Conservation (phyloP, 2,329 filamentous ascomycete species). For the Aureobasidium vineae region DNA sequence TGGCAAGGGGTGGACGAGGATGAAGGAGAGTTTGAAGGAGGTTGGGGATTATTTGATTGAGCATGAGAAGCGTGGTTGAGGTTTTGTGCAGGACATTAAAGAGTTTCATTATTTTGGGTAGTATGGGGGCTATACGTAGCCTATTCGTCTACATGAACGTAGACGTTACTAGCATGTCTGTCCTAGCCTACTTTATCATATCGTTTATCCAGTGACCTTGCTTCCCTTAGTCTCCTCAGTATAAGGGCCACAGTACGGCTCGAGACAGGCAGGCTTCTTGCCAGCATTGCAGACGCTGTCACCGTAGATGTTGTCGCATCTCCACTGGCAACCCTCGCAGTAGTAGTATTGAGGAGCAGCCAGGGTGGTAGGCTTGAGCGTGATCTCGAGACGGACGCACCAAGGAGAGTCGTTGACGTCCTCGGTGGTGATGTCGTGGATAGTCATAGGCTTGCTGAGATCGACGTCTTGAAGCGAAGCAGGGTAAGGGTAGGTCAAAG, state of each 20-base stretch:
- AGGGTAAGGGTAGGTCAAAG: not conserved
- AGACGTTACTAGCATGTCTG: not conserved
- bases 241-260: constrained; percentile 9
- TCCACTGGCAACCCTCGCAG: constrained; percentile 1
- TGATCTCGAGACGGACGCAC: constrained; percentile 14
- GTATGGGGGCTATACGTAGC: not conserved
- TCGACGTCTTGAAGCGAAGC: not conserved
- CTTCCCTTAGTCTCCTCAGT: not conserved
- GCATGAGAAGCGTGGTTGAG: constrained; percentile 5
- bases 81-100: not conserved
- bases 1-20: constrained; percentile 34
- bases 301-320: constrained; percentile 16
- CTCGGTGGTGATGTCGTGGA: not conserved
- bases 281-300: not conserved
- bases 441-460: not conserved
- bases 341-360: constrained; percentile 15
- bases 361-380: not conserved
- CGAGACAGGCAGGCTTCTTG: not conserved
- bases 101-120: not conserved
- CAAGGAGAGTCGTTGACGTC: not conserved
- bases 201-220: not conserved
- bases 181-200: not conserved
- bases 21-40: constrained; percentile 35
- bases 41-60: constrained; percentile 4
- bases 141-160: not conserved